Base-by-base conservation (phyloP, 441 rosid genomes). In the Monsonia emarginata region DNA sequence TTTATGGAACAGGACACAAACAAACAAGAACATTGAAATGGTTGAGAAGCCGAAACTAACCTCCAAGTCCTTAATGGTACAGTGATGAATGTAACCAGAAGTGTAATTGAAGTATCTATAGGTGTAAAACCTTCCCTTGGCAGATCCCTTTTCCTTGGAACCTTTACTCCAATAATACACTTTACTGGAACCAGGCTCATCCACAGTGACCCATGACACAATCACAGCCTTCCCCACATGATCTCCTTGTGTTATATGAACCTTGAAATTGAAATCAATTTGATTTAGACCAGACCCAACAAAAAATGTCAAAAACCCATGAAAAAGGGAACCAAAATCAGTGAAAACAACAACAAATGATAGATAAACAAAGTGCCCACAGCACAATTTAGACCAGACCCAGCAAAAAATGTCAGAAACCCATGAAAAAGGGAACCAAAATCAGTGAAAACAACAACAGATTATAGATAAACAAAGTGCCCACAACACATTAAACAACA, bases 181-280 rank as follows among this genome's bases (percentile, higher is more conserved):
- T 11, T 10, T 36, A 61, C 68, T 82, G 11, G 96, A 81, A 46
- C 93, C 95, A 18, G 81, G 78, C 48, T 83, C 82, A 69, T 81
- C 80, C 70, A 48, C 66, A 3, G 98, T 91, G 58, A 91, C 91
- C 98, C 98, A 91, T 22, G 98, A 91, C 21, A 91, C 88, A 60
- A 89, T 91, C 75, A 89, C 84, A 46, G 82, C 95, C 69, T 80
- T 84, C 4, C 95, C 96, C 26, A 71, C 86, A 13, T 68, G 79
- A 72, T 91, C 96, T 48, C 98, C 97, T 88, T 87, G 97, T 52
- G 96, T 89, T 76, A 89, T 78, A 57, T 91, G 95, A 65, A 91
- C 95, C 97, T 89, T 46, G 5, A 31, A 31, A n/a, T 31, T 31
- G 34, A 31, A 7, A 31, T 31, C n/a, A n/a, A n/a, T n/a, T n/a